Evolutionary conservation across 192 early-diverging fungal genomes (phyloP).

Genomic region (Coemansia brasiliensis): DNA sequence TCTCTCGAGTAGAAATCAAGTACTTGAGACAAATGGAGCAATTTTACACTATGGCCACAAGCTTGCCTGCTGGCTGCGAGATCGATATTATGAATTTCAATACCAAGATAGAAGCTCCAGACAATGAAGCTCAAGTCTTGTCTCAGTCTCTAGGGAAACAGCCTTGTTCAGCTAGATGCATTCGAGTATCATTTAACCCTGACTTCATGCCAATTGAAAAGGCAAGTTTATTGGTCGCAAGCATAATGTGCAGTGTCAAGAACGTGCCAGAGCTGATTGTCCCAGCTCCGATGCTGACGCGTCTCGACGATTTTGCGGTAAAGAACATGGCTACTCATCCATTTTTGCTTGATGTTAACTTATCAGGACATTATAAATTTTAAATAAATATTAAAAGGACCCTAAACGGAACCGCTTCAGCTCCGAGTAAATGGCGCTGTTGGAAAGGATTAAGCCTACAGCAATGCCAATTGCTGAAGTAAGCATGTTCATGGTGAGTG

Average conservation of each 20-base stretch:
- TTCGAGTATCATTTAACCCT: not conserved
- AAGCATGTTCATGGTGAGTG: constrained; percentile 39
- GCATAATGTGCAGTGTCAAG: not conserved
- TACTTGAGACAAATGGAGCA: not conserved
- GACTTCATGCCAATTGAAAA: not conserved
- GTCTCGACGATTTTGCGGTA: not conserved
- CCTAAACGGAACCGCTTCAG: constrained; percentile 26
- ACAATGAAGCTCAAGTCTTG: not conserved
- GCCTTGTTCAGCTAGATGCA: too few relatives aligned
- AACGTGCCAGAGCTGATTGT: not conserved
- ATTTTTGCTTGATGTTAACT: not conserved
- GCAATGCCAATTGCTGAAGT: constrained; percentile 34
- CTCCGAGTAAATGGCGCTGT: constrained; percentile 33
- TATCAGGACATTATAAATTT: not conserved
- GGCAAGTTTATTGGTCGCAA: not conserved
- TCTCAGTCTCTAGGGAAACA: too few relatives aligned
- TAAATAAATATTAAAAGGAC: constrained; percentile 15
- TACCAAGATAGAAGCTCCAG: not conserved
- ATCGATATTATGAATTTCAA: not conserved
- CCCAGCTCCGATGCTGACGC: not conserved
- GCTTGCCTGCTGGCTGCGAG: not conserved
- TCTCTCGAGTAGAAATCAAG: not conserved
- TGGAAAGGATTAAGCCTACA: constrained; percentile 29
- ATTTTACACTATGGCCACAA: not conserved
- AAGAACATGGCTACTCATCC: not conserved